Evolutionary conservation across 225 moss, liverwort and hornwort species (phyloP).

Genomic region (Takakia lepidozioides): DNA sequence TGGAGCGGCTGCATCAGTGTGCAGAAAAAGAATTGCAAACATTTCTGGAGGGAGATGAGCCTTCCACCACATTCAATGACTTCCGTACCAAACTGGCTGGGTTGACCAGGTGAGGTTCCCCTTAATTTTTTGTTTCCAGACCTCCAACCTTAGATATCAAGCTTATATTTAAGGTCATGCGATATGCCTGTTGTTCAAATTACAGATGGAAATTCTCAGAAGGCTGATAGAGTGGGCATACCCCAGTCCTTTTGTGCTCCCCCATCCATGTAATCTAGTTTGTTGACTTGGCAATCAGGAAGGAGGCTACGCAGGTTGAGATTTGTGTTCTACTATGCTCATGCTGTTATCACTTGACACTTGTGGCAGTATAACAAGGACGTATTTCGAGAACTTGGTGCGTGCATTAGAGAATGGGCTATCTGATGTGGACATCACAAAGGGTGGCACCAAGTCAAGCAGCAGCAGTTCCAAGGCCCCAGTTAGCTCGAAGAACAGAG

Average conservation of each 20-base stretch:
- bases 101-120: constrained; percentile 51
- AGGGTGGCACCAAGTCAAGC: constrained; percentile 43
- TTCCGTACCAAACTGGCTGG: constrained; percentile 98
- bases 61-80: constrained; percentile 66
- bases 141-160: no score
- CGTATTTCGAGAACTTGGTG: constrained; percentile 94
- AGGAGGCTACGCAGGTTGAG: no score
- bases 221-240: no score
- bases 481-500: constrained; percentile 49
- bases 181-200: no score
- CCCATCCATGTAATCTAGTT: no score
- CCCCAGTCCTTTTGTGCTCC: no score
- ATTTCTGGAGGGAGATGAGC: constrained; percentile 77
- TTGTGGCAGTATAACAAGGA: constrained; percentile 70
- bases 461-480: constrained; percentile 62
- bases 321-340: no score
- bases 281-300: no score
- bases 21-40: constrained; percentile 89
- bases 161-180: no score
- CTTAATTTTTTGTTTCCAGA: no score
- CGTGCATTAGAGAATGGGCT: constrained; percentile 74
- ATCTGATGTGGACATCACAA: constrained; percentile 64
- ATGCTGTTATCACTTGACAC: no score
- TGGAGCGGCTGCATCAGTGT: constrained; percentile 97
- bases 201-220: no score